Evolutionary conservation across 2,329 filamentous ascomycete species (phyloP).

Genomic region (Pseudogymnoascus destructans): DNA sequence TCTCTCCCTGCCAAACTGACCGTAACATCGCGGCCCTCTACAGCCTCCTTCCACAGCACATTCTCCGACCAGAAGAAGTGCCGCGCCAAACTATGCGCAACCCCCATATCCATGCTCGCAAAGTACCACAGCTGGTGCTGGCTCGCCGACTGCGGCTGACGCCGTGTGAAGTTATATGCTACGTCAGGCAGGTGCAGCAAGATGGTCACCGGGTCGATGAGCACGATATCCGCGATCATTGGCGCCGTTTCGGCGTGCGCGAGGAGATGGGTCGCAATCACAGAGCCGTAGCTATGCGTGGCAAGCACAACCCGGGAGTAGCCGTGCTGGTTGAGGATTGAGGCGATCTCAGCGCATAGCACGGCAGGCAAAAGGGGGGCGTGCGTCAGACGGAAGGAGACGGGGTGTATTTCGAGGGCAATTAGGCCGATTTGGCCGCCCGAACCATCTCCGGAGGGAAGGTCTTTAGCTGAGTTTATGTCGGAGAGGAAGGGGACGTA

Average conservation of each 20-base stretch:
- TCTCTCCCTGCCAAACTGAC: slow-evolving; percentile 39
- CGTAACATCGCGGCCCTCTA: slow-evolving; percentile 29
- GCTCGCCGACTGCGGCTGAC: slow-evolving; percentile 35
- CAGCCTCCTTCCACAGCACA: slow-evolving; percentile 45
- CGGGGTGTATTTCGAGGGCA: slow-evolving; percentile 43
- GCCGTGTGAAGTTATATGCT: slow-evolving; percentile 46
- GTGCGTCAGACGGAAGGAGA: slow-evolving; percentile 43
- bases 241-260: slow-evolving; percentile 26
- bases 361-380: slow-evolving; percentile 34
- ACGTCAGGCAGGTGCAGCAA: slow-evolving; percentile 48
- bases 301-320: slow-evolving; percentile 40
- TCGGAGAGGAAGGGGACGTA: slow-evolving; percentile 42
- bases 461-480: slow-evolving; percentile 28
- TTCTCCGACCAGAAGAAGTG: slow-evolving; percentile 51
- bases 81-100: slow-evolving; percentile 42
- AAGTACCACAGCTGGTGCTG: slow-evolving; percentile 49
- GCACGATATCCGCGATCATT: slow-evolving; percentile 37
- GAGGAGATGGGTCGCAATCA: slow-evolving; percentile 43
- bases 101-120: slow-evolving; percentile 43
- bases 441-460: slow-evolving; percentile 20
- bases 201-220: slow-evolving; percentile 48
- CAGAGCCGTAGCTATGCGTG: slow-evolving; percentile 40
- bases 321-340: slow-evolving; percentile 38
- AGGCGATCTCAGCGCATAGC: slow-evolving; percentile 38
- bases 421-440: slow-evolving; percentile 44